phyloP scores from a whole-genome alignment of 306 rosid species.

The Quercus bicolor region DNA sequence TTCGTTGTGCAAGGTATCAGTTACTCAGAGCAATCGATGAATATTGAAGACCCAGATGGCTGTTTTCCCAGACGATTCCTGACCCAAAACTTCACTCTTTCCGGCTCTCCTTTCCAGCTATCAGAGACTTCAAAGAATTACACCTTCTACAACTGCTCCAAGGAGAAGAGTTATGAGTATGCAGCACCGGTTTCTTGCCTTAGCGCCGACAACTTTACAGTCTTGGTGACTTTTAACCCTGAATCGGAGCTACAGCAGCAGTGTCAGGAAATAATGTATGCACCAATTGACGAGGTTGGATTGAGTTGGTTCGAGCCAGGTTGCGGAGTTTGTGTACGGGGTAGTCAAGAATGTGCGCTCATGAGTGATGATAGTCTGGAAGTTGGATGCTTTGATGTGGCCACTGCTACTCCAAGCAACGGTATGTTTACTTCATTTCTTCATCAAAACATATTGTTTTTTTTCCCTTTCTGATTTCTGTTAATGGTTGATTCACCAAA shows the following conservation, averaged over 20 bases:
- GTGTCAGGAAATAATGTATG: too few relatives aligned
- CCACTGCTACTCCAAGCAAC: background rate
- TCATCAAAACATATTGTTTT: background rate
- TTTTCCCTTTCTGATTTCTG: too few relatives aligned
- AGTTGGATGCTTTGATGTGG: constrained; percentile 26
- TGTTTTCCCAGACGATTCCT: constrained; percentile 31
- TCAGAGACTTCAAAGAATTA: background rate
- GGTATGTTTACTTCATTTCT: constrained; percentile 28
- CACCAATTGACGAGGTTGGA: background rate
- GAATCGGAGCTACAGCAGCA: too few relatives aligned
- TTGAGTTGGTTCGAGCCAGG: constrained; percentile 43
- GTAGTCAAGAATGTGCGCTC: constrained; percentile 39
- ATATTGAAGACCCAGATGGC: constrained; percentile 24
- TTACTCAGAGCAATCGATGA: constrained; percentile 5
- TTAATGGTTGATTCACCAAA: too few relatives aligned
- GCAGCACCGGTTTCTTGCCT: constrained; percentile 26
- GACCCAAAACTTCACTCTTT: background rate
- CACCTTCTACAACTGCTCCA: constrained; percentile 46
- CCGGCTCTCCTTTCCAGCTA: constrained; percentile 25
- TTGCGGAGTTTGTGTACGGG: constrained; percentile 28
- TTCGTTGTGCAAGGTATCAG: constrained; percentile 10
- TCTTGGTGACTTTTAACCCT: background rate
- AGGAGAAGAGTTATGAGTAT: background rate
- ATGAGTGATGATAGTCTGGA: background rate
- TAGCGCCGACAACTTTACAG: constrained; percentile 1